A percentile compares a stretch with the other conserved stretches of the same genome.
These are phyloP conservation scores for Trichoderma erinaceum DNA, from an alignment of 495 filamentous ascomycete genomes.

Conservation along the genomic window DNA sequence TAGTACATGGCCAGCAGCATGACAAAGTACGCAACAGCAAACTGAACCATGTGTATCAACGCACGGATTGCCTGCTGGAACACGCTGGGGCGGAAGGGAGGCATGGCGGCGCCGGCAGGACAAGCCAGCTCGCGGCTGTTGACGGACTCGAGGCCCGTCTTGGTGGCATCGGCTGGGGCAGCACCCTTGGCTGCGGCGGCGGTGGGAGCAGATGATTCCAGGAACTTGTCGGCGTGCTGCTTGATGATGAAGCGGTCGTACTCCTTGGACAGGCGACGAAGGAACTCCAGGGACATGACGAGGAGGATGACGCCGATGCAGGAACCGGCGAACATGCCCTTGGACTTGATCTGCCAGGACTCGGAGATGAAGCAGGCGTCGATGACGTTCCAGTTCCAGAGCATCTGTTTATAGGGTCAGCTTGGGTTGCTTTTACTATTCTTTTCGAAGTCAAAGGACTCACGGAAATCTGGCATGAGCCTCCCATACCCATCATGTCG, in stretches of 20 bases:
- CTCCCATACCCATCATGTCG: neutral
- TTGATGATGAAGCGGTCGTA: slow-evolving; percentile 46
- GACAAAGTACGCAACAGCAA: slow-evolving; percentile 51
- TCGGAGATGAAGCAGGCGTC: slow-evolving; percentile 46
- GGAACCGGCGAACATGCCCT: slow-evolving; percentile 49
- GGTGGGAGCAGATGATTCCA: slow-evolving; percentile 22
- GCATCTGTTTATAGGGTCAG: slow-evolving; percentile 37
- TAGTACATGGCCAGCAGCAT: slow-evolving; percentile 54
- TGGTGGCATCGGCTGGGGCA: slow-evolving; percentile 17
- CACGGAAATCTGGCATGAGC: neutral
- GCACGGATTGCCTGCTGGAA: slow-evolving; percentile 44
- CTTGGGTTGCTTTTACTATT: too few species aligned
- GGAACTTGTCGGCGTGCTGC: slow-evolving; percentile 25
- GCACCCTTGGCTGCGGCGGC: neutral
- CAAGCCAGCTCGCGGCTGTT: slow-evolving; percentile 3
- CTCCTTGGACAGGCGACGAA: slow-evolving; percentile 47
- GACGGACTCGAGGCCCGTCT: slow-evolving; percentile 18
- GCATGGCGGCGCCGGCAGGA: slow-evolving; percentile 17
- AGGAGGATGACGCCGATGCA: slow-evolving; percentile 53
- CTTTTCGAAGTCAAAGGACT: too few species aligned
- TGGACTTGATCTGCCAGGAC: slow-evolving; percentile 41
- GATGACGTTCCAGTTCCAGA: slow-evolving; percentile 55
- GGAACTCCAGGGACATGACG: slow-evolving; percentile 45
- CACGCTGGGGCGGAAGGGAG: slow-evolving; percentile 40
- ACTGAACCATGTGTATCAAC: slow-evolving; percentile 43